Percentiles rank a stretch among this genome's conserved stretches.
Conservation (phyloP, 2,329 filamentous ascomycete species). For the Ophiostoma tasmaniense region DNA sequence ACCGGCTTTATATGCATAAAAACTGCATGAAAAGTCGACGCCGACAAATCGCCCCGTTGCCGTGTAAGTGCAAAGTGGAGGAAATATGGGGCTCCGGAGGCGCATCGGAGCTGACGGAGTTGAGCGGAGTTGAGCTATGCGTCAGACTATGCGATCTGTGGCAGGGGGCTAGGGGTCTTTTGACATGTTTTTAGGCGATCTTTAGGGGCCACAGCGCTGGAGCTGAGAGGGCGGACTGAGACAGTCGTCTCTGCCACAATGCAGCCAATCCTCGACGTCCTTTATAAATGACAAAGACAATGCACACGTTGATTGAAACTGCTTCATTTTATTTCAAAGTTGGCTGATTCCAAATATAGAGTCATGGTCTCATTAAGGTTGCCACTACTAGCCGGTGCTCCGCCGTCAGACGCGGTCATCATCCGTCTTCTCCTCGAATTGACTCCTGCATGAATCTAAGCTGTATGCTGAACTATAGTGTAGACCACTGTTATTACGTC, state of each 20-base stretch:
- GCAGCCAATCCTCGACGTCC: neutral
- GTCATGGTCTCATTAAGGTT: neutral
- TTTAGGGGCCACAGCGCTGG: too few relatives aligned
- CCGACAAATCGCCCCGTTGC: neutral
- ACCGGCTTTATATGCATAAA: slow-evolving; percentile 4
- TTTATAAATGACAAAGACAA: neutral
- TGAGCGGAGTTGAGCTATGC: neutral
- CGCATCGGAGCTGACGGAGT: slow-evolving; percentile 2
- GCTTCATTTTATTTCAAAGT: neutral
- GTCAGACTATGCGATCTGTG: neutral
- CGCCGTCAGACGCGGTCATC: neutral
- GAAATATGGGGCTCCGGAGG: slow-evolving; percentile 4
- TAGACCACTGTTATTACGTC: too few relatives aligned
- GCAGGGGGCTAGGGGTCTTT: neutral
- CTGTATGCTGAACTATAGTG: too few relatives aligned
- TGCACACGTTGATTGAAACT: neutral
- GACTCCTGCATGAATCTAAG: too few relatives aligned
- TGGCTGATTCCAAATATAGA: neutral
- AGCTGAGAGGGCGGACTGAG: too few relatives aligned
- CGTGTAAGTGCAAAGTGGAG: neutral
- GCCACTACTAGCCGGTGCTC: neutral
- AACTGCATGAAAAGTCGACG: neutral
- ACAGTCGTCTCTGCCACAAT: neutral
- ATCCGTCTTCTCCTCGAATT: neutral
- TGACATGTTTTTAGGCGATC: too few relatives aligned